Base-by-base conservation (phyloP, 306 rosid genomes). In the Dalbergia oliveri region DNA sequence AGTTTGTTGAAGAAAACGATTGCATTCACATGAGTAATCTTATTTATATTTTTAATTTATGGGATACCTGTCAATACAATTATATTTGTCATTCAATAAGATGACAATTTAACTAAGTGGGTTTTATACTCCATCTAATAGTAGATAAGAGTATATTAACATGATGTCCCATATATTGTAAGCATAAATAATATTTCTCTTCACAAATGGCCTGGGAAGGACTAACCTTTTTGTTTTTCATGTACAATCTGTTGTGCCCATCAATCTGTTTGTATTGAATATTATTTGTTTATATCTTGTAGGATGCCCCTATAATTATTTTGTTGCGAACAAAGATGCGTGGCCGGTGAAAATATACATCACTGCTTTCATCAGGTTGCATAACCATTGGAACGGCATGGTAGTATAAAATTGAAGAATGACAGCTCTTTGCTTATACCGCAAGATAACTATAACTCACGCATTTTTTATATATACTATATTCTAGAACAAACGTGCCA, bases 351-450 rank as follows among this genome's bases (percentile, higher is more conserved):
- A 49, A 54, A 41, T 49, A 41, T 73, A 34, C 85, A 73, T 79
- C 82, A 83, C 58, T 81, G 72, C 70, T 76, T 76, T 71, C 66
- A 60, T 78, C 82, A 81, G 2, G 69, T 64, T 31, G 78, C 39
- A 3, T 8, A 80, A 72, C 61, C 35, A 23, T 58, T 73, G 60
- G 70, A 66, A 53, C 53, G 49, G 47, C 39, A 73, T 45, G 57
- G 39, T 49, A 61, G 47, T 39, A 86, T 74, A 75, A 73, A 82
- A 79, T 70, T 73, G 47, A 74, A 67, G 45, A 77, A 73, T 84
- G 82, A 84, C 86, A 87, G 84, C 85, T 68, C 58, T 77, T 73
- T 23, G 78, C 66, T 73, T 81, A 57, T 73, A 77, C 72, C 81
- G 63, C 64, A 87, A 81, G 87, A 77, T 72, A 77, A 54, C 79